Evolutionary conservation across 1,284 basidiomycete genomes (phyloP), one percentile per base, ranked within the genome.

Genomic region (Trametes versicolor): DNA sequence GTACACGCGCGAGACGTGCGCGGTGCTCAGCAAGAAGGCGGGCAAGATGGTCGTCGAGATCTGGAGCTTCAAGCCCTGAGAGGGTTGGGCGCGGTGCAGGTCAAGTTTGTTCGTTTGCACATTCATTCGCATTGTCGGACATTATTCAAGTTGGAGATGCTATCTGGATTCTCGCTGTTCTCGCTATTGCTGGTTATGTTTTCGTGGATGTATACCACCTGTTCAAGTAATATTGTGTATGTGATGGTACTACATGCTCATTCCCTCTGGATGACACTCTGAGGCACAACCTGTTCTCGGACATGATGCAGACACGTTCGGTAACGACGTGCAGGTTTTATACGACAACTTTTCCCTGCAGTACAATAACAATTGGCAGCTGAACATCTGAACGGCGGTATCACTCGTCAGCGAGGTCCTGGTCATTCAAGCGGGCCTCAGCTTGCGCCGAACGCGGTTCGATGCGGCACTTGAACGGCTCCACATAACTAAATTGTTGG

Each of bases 11-110:
- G 94, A 95, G 75, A 89, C 89, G 63, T 93, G 90, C 74, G 94
- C 92, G 37, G 84, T 98, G 56, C 87, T 97, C 80, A 94, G 93
- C 78, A 92, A 90, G 81, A 84, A 94, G 62, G 88, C 85, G 50
- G 93, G 91, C 47, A 92, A 91, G 83, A 97, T 94, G 49, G 89
- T 93, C n/a, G 89, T 97, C 78, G 96, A 98, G 81, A 89, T 98
- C 62, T 92, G 91, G 90, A 87, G 86, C 69, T 87, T 91, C 78
- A 79, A 83, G 70, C 86, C 87, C 25, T 62, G 61, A 62, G 49
- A n/a, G 21, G 10, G 8, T 4, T 6, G 3, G 43, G 43, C 13
- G 23, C 10, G 23, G n/a, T 23, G 23, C 21, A 9, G 19, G 21
- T 23, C 23, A n/a, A n/a, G 53, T 43, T 45, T 7, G 19, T 43